Conservation (phyloP, 345 rosid genomes). For the Camelina neglecta region DNA sequence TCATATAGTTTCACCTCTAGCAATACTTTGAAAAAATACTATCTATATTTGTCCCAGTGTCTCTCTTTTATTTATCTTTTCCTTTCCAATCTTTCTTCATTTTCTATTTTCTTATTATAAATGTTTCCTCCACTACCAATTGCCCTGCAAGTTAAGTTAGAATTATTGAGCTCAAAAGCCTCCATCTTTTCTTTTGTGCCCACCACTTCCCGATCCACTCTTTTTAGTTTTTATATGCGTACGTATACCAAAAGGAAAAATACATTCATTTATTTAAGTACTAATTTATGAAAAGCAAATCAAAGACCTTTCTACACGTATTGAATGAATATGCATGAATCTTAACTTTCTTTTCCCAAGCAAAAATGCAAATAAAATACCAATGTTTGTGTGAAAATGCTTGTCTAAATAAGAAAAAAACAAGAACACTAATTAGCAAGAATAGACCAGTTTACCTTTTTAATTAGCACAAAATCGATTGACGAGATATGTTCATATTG, state of each 20-base stretch:
- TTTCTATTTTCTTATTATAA: slow-evolving; percentile 17
- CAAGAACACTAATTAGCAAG: neutral
- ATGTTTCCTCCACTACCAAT: slow-evolving; percentile 33
- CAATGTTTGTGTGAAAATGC: neutral
- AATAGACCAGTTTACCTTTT: neutral
- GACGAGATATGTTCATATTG: neutral
- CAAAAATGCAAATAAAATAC: neutral
- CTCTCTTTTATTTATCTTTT: neutral
- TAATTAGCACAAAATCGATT: neutral
- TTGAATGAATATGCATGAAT: slow-evolving; percentile 34
- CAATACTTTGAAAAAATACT: neutral
- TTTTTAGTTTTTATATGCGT: slow-evolving; percentile 1
- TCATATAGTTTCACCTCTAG: neutral
- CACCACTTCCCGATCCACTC: slow-evolving; percentile 40
- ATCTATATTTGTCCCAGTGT: neutral
- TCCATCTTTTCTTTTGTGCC: slow-evolving; percentile 39
- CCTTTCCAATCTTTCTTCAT: slow-evolving; percentile 1
- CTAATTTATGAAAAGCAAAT: slow-evolving; percentile 22
- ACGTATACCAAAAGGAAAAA: neutral
- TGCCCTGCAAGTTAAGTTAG: slow-evolving; percentile 39
- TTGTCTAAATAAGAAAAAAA: neutral
- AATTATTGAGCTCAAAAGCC: slow-evolving; percentile 45
- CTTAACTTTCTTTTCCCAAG: neutral
- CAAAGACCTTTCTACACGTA: slow-evolving; percentile 15
- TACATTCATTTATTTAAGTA: neutral